Conservation (phyloP, 2,329 filamentous ascomycete genomes). For the Fusarium praegraminearum region DNA sequence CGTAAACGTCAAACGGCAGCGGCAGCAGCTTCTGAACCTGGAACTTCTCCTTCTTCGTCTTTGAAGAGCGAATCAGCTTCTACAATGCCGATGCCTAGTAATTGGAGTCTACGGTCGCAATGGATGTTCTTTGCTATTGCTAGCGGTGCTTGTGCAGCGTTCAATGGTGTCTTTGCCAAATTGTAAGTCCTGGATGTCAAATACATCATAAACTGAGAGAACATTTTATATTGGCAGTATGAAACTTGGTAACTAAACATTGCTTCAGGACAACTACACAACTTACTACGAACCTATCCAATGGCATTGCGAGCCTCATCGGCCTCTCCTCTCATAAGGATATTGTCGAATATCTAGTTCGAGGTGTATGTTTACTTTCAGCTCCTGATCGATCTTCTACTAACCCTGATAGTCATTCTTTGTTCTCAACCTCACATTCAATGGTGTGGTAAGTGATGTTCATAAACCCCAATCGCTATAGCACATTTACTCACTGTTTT, state of each 20-base stretch:
- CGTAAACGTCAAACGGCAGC: constrained; percentile 45
- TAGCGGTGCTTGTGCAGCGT: constrained; percentile 81
- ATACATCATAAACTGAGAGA: not conserved
- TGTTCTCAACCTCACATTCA: constrained; percentile 78
- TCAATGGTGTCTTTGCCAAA: constrained; percentile 87
- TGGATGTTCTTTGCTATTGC: constrained; percentile 79
- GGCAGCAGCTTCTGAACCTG: constrained; percentile 19
- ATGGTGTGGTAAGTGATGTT: constrained; percentile 68
- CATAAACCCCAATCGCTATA: not conserved
- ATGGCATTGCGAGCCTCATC: constrained; percentile 58
- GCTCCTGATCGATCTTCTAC: constrained; percentile 4
- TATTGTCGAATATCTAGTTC: constrained; percentile 62
- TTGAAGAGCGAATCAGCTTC: constrained; percentile 8
- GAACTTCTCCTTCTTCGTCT: not conserved
- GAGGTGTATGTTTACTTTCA: constrained; percentile 57
- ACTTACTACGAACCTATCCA: constrained; percentile 63
- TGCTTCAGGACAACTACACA: constrained; percentile 66
- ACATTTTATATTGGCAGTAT: not conserved
- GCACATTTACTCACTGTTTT: constrained; percentile 6
- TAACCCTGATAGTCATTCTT: constrained; percentile 72
- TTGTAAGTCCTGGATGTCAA: constrained; percentile 64
- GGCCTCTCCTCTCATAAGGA: constrained; percentile 57
- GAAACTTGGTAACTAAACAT: constrained; percentile 2
- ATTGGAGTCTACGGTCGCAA: constrained; percentile 55
- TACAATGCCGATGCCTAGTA: constrained; percentile 21